Evolutionary conservation across 148 eudicot species (phyloP).

Genomic region (Rhododendron williamsianum): DNA sequence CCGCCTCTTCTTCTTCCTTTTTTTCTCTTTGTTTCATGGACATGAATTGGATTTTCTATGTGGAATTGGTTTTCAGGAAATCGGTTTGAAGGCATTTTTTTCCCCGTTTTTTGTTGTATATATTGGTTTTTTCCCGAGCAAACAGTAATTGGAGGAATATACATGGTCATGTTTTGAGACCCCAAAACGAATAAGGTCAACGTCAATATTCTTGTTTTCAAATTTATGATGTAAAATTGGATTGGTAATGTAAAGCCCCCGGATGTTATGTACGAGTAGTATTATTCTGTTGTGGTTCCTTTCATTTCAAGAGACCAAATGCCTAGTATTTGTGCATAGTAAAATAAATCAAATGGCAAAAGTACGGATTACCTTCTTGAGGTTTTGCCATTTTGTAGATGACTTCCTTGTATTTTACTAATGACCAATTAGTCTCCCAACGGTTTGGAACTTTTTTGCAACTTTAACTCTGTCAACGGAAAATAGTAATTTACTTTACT

Average conservation of each 20-base stretch:
- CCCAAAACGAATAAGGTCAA: no score
- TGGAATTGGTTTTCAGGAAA: neutral
- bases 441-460: no score
- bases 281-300: neutral
- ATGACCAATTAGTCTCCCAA: no score
- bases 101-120: neutral
- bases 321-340: no score
- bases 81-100: neutral
- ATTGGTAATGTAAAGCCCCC: neutral
- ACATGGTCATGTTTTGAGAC: neutral
- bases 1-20: neutral
- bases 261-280: no score
- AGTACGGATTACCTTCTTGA: no score
- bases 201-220: neutral
- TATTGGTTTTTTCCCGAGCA: neutral
- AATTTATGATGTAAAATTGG: neutral
- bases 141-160: neutral
- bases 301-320: neutral
- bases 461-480: no score
- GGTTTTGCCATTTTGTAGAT: no score
- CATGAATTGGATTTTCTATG: neutral
- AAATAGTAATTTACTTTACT: no score
- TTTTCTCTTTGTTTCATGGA: neutral
- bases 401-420: no score
- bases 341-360: no score